Conservation (phyloP, 1,284 basidiomycete species). For the Leccinum subspadiceum region DNA sequence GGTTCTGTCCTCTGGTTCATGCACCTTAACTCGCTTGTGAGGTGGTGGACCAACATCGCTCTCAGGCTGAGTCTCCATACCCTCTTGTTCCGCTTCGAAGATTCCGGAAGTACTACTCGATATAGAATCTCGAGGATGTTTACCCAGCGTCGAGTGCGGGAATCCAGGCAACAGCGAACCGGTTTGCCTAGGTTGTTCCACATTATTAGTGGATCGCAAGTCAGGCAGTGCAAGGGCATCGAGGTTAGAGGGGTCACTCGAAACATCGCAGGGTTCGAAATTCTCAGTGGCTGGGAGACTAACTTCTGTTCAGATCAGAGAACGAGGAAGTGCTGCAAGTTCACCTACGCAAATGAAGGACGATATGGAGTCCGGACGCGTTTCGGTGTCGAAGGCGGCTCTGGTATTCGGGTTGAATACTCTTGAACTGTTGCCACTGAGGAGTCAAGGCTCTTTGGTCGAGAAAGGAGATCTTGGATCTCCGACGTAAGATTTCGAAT, state of each 20-base stretch:
- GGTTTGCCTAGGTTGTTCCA: conserved; percentile 23
- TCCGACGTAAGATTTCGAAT: conserved; percentile 35
- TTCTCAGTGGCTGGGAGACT: conserved; percentile 25
- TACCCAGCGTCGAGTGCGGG: conserved; percentile 51
- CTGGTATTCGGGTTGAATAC: conserved; percentile 23
- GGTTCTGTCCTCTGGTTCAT: conserved; percentile 13
- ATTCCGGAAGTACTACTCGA: conserved; percentile 41
- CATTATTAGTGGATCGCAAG: conserved; percentile 20
- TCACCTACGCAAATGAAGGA: conserved; percentile 28
- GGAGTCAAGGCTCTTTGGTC: conserved; percentile 11
- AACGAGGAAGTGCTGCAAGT: background rate
- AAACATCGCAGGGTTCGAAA: conserved; percentile 20
- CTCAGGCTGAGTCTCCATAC: conserved; percentile 38
- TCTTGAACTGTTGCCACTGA: conserved; percentile 15
- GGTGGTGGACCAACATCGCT: conserved; percentile 40
- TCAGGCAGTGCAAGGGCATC: conserved; percentile 15
- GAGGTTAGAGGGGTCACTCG: conserved; percentile 22
- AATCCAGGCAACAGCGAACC: conserved; percentile 38
- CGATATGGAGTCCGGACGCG: conserved; percentile 33
- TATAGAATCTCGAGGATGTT: conserved; percentile 54
- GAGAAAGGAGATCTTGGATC: conserved; percentile 28
- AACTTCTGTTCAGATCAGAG: conserved; percentile 8
- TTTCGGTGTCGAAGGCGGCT: conserved; percentile 34
- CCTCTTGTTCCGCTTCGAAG: conserved; percentile 41
- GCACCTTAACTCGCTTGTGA: conserved; percentile 51